Evolutionary conservation across 768 basidiomycete genomes (phyloP), one percentile per base, ranked within the genome.

Genomic region (Daedaleopsis sinensis): DNA sequence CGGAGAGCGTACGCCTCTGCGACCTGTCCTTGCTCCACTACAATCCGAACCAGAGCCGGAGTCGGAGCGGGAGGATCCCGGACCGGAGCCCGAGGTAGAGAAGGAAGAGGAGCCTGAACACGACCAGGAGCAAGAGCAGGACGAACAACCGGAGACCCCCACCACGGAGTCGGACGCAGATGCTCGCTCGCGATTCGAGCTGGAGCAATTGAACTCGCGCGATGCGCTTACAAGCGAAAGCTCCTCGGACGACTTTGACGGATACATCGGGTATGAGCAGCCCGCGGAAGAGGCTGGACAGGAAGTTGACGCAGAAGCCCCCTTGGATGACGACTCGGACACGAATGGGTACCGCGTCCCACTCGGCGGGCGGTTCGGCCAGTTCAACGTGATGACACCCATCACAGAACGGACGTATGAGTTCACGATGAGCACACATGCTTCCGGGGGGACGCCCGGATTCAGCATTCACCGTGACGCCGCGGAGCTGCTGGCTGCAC

Each of bases 351-450:
- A 72, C 32, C 62, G 62, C 2, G 75, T 80, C 19, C 88, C 90
- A 32, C 78, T 89, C 53, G 89, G 88, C 16, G 88, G 91, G 18
- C 84, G 91, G 27, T 90, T 92, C 70, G 91, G 90, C 38, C 80
- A 83, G 59, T 91, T 98, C 76, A 88, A 91, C 70, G 88, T 96
- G 58, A 95, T 99, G 94, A 98, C 96, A 10, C 96, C 97, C 3
- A 98, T 98, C 73, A 93, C 93, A 13, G 97, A 99, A 74, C 82
- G 96, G 44, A 98, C 97, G 11, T 84, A 85, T 68, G 97, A 98
- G 74, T 96, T 80, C 71, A 84, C 90, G 3, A 80, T 80, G 36
- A 89, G 86, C 66, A 89, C 85, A 16, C 79, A 85, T 21, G 70
- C 62, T n/a, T 62, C 67, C 37, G 69, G 27, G 7, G 27, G 68